Conservation (phyloP, 208 protist species). For the Acanthamoeba culbertsoni region DNA sequence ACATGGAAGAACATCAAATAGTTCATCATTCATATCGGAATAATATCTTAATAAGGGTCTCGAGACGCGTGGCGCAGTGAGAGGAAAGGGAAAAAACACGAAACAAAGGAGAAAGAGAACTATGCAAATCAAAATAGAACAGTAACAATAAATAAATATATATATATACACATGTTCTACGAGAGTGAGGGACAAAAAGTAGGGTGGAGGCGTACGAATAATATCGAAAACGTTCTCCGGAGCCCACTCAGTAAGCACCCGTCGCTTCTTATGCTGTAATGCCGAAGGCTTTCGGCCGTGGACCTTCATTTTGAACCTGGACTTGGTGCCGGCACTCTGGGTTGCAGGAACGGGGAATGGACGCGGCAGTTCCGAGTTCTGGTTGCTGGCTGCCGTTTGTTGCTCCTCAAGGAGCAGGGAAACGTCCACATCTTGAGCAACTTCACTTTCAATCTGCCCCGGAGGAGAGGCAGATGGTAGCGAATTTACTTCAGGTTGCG, state of each 20-base stretch:
- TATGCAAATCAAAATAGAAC: background rate
- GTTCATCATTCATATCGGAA: too few relatives aligned
- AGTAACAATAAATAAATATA: background rate
- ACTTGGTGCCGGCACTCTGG: background rate
- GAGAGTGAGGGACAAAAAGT: background rate
- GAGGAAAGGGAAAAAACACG: too few relatives aligned
- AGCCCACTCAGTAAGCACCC: constrained; percentile 14
- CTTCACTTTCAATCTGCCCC: too few relatives aligned
- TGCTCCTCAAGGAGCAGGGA: too few relatives aligned
- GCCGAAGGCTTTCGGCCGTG: background rate
- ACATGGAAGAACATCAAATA: background rate
- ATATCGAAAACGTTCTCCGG: constrained; percentile 54
- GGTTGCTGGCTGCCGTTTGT: too few relatives aligned
- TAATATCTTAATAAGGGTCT: too few relatives aligned
- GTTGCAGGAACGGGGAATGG: too few relatives aligned
- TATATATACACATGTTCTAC: background rate
- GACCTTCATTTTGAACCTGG: background rate
- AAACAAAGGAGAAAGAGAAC: background rate
- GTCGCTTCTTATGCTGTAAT: background rate
- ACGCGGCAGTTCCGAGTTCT: too few relatives aligned
- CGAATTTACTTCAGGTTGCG: too few relatives aligned
- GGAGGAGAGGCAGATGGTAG: too few relatives aligned
- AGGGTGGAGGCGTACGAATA: background rate
- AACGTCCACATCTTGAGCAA: too few relatives aligned
- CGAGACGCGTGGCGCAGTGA: too few relatives aligned